Evolutionary conservation across 2,329 filamentous ascomycete species (phyloP), one percentile per base, ranked within the genome.

Genomic region (Emydomyces testavorans): DNA sequence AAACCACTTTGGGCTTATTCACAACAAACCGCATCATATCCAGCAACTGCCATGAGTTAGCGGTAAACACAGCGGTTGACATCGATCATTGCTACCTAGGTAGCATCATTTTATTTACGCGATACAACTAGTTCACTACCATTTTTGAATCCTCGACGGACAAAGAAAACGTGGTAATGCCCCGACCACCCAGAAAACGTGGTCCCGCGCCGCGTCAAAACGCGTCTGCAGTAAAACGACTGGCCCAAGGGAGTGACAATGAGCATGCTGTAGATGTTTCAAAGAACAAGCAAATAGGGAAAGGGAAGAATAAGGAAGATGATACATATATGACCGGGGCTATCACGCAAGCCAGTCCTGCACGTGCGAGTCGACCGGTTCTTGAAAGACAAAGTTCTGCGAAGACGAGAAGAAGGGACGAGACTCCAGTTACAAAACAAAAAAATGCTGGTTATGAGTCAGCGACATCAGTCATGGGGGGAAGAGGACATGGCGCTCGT

Each of bases 151-250:
- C 13, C 29, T n/a, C 10, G 16, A 37, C 15, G 8, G n/a, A n/a
- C n/a, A 21, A 3, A 36, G 21, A 4, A 21, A 40, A 34, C 16
- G 26, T 21, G 20, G 21, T 16, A n/a, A 53, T 53, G 52, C 50
- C 52, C 5, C 46, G 52, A 48, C 50, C 52, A 10, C 49, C 52
- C 26, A 50, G 43, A 2, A 53, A 45, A 39, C 50, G 47, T 15
- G 42, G 43, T 15, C 50, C 46, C 36, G 15, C 36, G 21, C 39
- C 36, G 24, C 49, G 46, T 23, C 48, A 39, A 26, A 50, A 48
- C 16, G 45, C 28, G 34, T 10, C 41, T 4, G 8, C 23, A n/a
- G 18, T 48, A 20, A 18, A 16, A 43, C 10, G 7, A 8, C 4
- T n/a, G 6, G 23, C 47, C 6, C 15, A 8, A 28, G 35, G 6